These are phyloP conservation scores for Chlamydomonas schloesseri DNA, from an alignment of 139 green algal genomes.

Conservation along the genomic window DNA sequence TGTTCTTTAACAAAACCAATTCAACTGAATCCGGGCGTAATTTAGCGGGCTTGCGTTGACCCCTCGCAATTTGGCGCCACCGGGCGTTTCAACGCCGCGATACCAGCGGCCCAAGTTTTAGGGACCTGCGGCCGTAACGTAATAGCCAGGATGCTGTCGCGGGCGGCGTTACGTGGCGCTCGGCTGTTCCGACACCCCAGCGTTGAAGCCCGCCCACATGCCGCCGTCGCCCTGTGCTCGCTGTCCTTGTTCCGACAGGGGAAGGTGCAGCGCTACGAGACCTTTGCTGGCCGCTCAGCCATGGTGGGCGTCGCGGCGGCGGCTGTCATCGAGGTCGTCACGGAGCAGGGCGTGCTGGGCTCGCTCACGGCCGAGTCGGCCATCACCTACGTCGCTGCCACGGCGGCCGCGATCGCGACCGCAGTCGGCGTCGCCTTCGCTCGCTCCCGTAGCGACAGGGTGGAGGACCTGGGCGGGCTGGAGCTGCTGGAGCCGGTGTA, in stretches of 20 bases:
- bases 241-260: not conserved
- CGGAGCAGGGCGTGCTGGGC: not conserved
- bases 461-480: not conserved
- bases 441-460: not conserved
- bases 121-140: too few relatives aligned
- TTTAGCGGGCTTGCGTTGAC: too few relatives aligned
- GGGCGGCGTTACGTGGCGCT: too few relatives aligned
- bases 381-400: not conserved
- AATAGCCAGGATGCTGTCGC: too few relatives aligned
- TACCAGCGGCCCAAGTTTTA: too few relatives aligned
- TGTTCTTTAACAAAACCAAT: too few relatives aligned
- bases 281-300: constrained; percentile 11
- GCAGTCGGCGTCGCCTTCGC: not conserved
- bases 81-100: too few relatives aligned
- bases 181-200: too few relatives aligned
- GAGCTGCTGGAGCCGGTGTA: constrained; percentile 24
- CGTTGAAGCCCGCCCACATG: too few relatives aligned
- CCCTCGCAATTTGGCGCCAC: too few relatives aligned
- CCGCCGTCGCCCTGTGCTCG: too few relatives aligned
- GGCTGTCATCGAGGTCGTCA: not conserved
- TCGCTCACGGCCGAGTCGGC: constrained; percentile 1
- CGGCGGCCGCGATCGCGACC: not conserved
- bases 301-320: constrained; percentile 27
- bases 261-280: constrained; percentile 22
- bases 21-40: too few relatives aligned